These are phyloP conservation scores for Irpex rosettiformis DNA, from an alignment of 1,284 basidiomycete species.

Conservation along the genomic window DNA sequence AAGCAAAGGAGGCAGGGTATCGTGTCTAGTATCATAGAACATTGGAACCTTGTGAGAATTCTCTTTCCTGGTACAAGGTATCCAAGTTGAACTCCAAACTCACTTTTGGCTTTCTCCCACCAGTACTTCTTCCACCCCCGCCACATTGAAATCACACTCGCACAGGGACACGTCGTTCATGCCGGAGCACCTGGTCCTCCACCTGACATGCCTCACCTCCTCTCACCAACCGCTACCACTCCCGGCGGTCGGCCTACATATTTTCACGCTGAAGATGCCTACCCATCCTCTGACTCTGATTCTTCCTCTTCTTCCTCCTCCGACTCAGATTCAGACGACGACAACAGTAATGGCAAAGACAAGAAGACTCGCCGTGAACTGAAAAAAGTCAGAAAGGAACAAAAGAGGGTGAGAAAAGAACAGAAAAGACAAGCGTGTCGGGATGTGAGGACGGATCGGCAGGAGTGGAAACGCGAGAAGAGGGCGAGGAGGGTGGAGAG, in stretches of 20 bases:
- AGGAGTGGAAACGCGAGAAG: background rate
- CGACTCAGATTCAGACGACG: background rate
- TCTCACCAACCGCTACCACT: background rate
- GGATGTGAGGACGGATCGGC: background rate
- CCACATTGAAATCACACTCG: conserved; percentile 32
- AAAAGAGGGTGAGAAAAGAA: background rate
- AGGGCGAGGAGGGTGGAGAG: background rate
- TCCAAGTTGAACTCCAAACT: too few relatives aligned
- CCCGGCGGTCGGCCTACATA: background rate
- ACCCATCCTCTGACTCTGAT: background rate
- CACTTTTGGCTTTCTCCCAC: background rate
- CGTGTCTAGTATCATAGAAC: background rate
- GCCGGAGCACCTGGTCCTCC: conserved; percentile 18
- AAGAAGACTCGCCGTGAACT: background rate
- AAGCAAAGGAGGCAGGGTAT: background rate
- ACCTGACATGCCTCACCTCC: background rate
- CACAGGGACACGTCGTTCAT: conserved; percentile 28
- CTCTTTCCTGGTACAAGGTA: too few relatives aligned
- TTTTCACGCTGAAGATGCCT: background rate
- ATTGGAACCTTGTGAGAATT: background rate
- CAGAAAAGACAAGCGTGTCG: background rate
- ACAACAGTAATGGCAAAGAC: background rate
- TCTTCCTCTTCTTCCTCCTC: background rate
- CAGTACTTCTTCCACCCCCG: conserved; percentile 38
- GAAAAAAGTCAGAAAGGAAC: background rate